A percentile compares a stretch with the other conserved stretches of the same genome.
Evolutionary conservation across 1,284 basidiomycete genomes (phyloP).

Genomic region (Tausonia pullulans): DNA sequence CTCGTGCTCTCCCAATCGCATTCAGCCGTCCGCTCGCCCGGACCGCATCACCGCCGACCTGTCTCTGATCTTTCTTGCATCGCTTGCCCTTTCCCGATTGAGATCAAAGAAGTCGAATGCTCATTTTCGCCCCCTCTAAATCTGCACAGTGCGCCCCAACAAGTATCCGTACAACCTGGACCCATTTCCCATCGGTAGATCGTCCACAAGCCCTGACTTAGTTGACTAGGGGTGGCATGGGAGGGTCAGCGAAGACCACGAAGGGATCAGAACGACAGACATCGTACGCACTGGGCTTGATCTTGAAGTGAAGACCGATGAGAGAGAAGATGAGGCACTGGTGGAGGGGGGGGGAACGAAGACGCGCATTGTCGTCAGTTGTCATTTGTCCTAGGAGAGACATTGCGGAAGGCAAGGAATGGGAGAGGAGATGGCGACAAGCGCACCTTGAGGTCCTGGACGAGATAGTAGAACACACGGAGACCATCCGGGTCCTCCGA

Average conservation of each 20-base stretch:
- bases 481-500: constrained; percentile 95
- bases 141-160: too few relatives aligned
- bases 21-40: too few relatives aligned
- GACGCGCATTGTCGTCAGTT: neutral
- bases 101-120: too few relatives aligned
- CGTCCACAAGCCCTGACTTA: too few relatives aligned
- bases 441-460: constrained; percentile 85
- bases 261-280: neutral
- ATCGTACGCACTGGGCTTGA: constrained; percentile 65
- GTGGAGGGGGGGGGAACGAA: neutral
- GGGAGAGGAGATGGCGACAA: neutral
- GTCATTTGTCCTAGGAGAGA: neutral
- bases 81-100: too few relatives aligned
- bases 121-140: too few relatives aligned
- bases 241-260: neutral
- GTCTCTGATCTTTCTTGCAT: too few relatives aligned
- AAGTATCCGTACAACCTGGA: too few relatives aligned
- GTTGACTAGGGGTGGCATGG: too few relatives aligned
- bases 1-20: too few relatives aligned
- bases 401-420: constrained; percentile 3
- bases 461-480: constrained; percentile 96
- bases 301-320: constrained; percentile 97
- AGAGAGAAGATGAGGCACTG: constrained; percentile 96
- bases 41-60: too few relatives aligned
- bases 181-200: too few relatives aligned